A percentile compares a stretch with the other conserved stretches of the same genome.
Conservation (phyloP, 2,329 filamentous ascomycete species). For the Nemania serpens region DNA sequence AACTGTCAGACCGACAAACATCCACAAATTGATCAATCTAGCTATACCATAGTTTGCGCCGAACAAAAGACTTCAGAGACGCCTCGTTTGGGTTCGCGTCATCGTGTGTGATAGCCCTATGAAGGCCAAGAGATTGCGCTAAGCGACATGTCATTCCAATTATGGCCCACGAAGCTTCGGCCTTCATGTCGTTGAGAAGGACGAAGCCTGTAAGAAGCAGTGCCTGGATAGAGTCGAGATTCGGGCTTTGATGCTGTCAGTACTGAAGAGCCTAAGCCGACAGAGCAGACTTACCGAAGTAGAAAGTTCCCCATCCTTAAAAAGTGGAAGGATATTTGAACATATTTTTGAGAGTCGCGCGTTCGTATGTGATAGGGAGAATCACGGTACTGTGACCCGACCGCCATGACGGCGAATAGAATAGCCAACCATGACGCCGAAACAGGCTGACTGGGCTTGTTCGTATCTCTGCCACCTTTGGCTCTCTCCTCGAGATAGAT, state of each 20-base stretch:
- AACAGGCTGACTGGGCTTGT: conserved; percentile 55
- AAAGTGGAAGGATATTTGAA: conserved; percentile 69
- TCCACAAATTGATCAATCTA: conserved; percentile 17
- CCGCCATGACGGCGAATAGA: conserved; percentile 66
- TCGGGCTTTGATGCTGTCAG: conserved; percentile 51
- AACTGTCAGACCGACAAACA: conserved; percentile 1
- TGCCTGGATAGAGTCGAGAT: conserved; percentile 68
- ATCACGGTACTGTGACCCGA: conserved; percentile 70
- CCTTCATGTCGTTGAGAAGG: conserved; percentile 71
- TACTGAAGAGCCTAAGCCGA: too few species aligned
- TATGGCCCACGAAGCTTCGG: conserved; percentile 69
- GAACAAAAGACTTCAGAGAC: conserved; percentile 58
- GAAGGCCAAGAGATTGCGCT: conserved; percentile 67
- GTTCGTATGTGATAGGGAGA: conserved; percentile 66
- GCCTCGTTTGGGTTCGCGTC: conserved; percentile 51
- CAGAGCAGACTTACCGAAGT: conserved; percentile 50
- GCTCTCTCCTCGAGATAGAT: conserved; percentile 68
- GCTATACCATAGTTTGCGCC: conserved; percentile 59
- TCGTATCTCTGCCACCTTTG: conserved; percentile 55
- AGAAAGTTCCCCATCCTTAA: conserved; percentile 67
- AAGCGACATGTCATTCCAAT: conserved; percentile 67
- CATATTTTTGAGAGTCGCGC: conserved; percentile 62
- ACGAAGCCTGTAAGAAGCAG: conserved; percentile 67
- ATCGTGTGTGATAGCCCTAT: conserved; percentile 54
- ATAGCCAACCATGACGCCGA: conserved; percentile 70